phyloP scores from a whole-genome alignment of 495 filamentous ascomycete species.

The Aspergillus steynii region DNA sequence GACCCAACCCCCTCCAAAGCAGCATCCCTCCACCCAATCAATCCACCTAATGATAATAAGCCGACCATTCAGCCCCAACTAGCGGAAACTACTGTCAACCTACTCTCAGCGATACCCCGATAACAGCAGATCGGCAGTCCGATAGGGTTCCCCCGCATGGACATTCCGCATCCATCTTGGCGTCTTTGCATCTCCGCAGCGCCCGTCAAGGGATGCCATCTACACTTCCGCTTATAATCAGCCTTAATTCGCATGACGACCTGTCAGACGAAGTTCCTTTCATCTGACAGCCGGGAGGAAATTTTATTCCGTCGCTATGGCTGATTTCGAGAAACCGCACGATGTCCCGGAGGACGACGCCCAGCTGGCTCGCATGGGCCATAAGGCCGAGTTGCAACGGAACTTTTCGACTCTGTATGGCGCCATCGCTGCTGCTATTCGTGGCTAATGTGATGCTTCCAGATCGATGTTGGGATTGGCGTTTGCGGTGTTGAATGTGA shows the following conservation, averaged over 20 bases:
- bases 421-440: too few relatives aligned
- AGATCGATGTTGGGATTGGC: constrained; percentile 49
- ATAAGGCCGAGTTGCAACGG: constrained; percentile 59
- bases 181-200: neutral
- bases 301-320: neutral
- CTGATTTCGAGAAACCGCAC: neutral
- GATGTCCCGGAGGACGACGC: constrained; percentile 35
- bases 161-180: neutral
- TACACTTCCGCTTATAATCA: neutral
- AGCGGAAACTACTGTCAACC: too few relatives aligned
- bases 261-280: too few relatives aligned
- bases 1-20: too few relatives aligned
- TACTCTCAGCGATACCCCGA: too few relatives aligned
- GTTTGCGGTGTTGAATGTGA: constrained; percentile 47
- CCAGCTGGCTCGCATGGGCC: constrained; percentile 57
- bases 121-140: neutral
- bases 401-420: constrained; percentile 45
- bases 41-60: too few relatives aligned
- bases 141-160: too few relatives aligned
- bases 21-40: too few relatives aligned
- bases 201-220: neutral
- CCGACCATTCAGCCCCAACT: too few relatives aligned
- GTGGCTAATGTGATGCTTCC: neutral
- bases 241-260: too few relatives aligned
- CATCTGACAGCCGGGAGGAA: too few relatives aligned